These are phyloP conservation scores for Penicillium nordicum DNA, from an alignment of 2,329 filamentous ascomycete species.

Conservation along the genomic window DNA sequence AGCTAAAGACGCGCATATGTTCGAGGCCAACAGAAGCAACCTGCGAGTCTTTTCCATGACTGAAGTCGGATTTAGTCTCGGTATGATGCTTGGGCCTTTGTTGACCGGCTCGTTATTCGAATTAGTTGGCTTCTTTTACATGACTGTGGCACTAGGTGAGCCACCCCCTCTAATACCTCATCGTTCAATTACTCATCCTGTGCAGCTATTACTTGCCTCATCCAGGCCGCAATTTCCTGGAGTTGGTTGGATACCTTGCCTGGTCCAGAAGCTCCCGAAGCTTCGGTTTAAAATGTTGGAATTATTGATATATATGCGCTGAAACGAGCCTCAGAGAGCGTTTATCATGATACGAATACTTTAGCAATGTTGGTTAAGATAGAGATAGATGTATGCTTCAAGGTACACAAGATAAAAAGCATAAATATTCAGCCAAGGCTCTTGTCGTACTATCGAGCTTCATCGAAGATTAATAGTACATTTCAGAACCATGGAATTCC, in stretches of 20 bases:
- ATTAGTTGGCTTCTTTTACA: constrained; percentile 18
- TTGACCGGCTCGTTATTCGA: constrained; percentile 19
- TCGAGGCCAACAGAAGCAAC: constrained; percentile 26
- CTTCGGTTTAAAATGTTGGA: neutral
- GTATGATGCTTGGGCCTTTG: constrained; percentile 25
- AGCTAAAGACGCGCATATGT: constrained; percentile 21
- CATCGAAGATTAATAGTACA: neutral
- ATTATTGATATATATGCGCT: neutral
- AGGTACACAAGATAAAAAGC: neutral
- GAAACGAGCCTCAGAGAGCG: neutral
- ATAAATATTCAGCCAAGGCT: too few relatives aligned
- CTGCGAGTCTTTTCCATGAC: constrained; percentile 22
- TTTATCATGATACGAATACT: neutral
- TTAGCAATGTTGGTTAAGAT: neutral
- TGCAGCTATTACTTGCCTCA: neutral
- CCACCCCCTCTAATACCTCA: neutral
- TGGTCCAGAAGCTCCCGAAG: neutral
- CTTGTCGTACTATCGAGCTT: accelerated
- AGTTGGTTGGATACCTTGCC: constrained; percentile 1
- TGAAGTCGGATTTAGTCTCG: constrained; percentile 22
- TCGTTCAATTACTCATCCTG: neutral
- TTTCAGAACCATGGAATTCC: constrained; percentile 26
- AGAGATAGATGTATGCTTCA: neutral
- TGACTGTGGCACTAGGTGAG: constrained; percentile 17
- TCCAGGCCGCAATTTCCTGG: constrained; percentile 6